A percentile compares a stretch with the other conserved stretches of the same genome.
These are phyloP conservation scores for Aspergillus udagawae DNA, from an alignment of 2,329 filamentous ascomycete genomes.

Conservation along the genomic window DNA sequence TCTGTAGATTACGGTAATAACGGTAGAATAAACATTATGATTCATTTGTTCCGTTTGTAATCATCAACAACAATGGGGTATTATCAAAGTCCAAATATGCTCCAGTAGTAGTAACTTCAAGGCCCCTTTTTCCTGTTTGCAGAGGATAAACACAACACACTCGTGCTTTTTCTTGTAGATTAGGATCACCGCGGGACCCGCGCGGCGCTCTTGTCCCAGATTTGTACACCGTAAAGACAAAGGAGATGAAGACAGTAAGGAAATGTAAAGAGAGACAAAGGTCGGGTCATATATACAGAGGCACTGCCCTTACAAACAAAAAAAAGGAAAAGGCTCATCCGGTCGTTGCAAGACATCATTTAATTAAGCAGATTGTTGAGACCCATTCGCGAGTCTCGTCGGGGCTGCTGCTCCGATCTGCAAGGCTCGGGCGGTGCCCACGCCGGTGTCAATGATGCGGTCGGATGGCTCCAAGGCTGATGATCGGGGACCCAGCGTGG, in stretches of 20 bases:
- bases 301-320: slow-evolving; percentile 10
- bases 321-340: slow-evolving; percentile 17
- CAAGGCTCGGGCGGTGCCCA: slow-evolving; percentile 16
- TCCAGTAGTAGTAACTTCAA: neutral
- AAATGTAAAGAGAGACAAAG: neutral
- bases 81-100: neutral
- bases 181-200: neutral
- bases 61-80: neutral
- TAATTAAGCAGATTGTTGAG: slow-evolving; percentile 37
- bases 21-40: neutral
- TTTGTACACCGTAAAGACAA: neutral
- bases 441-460: slow-evolving; percentile 22
- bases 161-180: neutral
- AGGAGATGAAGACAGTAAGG: neutral
- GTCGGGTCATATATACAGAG: neutral
- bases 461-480: slow-evolving; percentile 27
- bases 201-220: neutral
- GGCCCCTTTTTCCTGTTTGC: neutral
- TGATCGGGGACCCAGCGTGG: slow-evolving; percentile 26
- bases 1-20: neutral
- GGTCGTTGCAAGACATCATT: slow-evolving; percentile 19
- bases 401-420: slow-evolving; percentile 17
- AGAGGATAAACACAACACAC: neutral
- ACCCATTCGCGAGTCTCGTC: slow-evolving; percentile 39
- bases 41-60: neutral